Conservation (phyloP, 345 rosid species). For the sweet orange (Citrus sinensis) region DNA sequence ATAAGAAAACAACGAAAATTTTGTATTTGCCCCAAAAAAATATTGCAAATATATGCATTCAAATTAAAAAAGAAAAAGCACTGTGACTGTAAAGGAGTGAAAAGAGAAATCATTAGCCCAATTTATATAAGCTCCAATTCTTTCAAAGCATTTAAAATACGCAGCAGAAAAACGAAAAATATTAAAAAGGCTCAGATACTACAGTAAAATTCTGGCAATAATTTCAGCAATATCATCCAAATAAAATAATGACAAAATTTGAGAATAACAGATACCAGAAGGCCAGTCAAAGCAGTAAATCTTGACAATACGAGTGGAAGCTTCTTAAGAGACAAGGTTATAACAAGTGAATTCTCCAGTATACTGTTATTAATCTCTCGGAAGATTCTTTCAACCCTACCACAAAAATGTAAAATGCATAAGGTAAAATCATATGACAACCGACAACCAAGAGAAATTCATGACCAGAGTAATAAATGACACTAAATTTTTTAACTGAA, state of each 20-base stretch:
- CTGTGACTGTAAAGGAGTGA: neutral
- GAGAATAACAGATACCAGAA: constrained; percentile 55
- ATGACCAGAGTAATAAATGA: constrained; percentile 12
- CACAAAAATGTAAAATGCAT: constrained; percentile 12
- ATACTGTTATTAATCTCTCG: constrained; percentile 80
- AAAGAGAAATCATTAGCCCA: neutral
- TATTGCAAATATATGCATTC: neutral
- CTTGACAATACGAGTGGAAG: constrained; percentile 75
- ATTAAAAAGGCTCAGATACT: neutral
- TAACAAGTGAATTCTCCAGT: constrained; percentile 55
- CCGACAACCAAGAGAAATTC: constrained; percentile 1
- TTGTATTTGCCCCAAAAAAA: neutral
- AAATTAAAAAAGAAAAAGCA: neutral
- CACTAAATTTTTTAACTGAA: neutral
- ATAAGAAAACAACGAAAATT: neutral
- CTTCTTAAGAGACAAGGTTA: constrained; percentile 67
- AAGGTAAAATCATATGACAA: constrained; percentile 7
- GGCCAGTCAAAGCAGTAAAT: constrained; percentile 91
- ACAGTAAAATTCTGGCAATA: neutral
- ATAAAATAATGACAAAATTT: neutral
- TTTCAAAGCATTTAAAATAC: neutral
- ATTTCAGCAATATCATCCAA: neutral
- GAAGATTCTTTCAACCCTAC: constrained; percentile 92
- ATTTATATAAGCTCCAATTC: neutral
- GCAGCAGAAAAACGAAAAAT: neutral